Percentiles rank a stretch among this genome's conserved stretches.
Conservation (phyloP, 345 rosid genomes). For the Boechera retrofracta region DNA sequence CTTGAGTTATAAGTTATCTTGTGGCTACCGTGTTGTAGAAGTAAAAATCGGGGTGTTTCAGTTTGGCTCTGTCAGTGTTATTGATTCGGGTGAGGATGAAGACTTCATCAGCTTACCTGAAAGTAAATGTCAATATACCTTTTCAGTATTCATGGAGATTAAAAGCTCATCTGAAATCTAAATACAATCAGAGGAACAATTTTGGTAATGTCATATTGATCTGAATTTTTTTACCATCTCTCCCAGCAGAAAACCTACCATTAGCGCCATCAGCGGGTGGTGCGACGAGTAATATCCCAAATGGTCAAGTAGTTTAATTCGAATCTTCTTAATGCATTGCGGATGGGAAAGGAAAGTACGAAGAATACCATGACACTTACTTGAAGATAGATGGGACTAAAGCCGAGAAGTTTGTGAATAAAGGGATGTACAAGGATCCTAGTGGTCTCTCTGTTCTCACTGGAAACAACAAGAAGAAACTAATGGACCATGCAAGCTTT, state of each 20-base stretch:
- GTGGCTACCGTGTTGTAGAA: too few relatives aligned
- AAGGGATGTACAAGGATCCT: constrained; percentile 42
- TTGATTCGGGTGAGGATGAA: constrained; percentile 82
- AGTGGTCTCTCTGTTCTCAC: constrained; percentile 40
- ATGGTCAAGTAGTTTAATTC: constrained; percentile 57
- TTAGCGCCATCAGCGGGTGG: constrained; percentile 45
- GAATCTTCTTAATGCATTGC: constrained; percentile 55
- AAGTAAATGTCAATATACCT: constrained; percentile 39
- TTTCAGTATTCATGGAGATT: constrained; percentile 7
- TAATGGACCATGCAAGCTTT: constrained; percentile 50
- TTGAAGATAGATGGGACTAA: constrained; percentile 60
- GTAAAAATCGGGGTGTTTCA: too few relatives aligned
- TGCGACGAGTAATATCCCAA: constrained; percentile 44
- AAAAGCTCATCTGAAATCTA: neutral
- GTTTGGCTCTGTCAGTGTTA: constrained; percentile 75
- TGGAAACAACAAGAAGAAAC: constrained; percentile 49
- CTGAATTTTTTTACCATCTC: neutral
- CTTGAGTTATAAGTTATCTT: too few relatives aligned
- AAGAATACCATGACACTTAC: constrained; percentile 65
- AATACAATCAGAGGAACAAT: neutral
- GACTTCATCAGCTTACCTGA: constrained; percentile 64
- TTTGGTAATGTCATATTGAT: neutral
- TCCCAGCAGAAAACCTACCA: constrained; percentile 54
- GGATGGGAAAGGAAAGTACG: constrained; percentile 56
- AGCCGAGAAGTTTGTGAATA: constrained; percentile 38